Conservation (phyloP, 1,284 basidiomycete species). For the Rhodotorula sp. region DNA sequence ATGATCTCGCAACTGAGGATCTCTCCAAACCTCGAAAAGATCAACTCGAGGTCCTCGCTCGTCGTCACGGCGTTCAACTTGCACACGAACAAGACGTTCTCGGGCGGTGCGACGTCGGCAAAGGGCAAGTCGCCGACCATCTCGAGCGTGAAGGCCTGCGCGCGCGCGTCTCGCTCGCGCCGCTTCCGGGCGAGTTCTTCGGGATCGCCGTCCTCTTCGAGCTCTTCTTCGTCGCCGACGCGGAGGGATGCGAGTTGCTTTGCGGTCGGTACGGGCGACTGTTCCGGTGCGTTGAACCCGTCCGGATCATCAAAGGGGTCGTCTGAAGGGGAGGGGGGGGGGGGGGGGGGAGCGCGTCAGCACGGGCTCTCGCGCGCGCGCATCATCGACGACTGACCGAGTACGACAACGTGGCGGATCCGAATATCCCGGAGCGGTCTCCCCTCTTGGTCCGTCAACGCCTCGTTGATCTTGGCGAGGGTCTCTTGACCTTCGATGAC, state of each 20-base stretch:
- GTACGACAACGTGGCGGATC: slow-evolving; percentile 85
- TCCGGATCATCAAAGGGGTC: slow-evolving; percentile 90
- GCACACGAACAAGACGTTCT: slow-evolving; percentile 98
- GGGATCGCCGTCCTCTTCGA: slow-evolving; percentile 53
- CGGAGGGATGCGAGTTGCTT: slow-evolving; percentile 54
- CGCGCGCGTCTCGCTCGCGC: slow-evolving; percentile 79
- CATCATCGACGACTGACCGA: slow-evolving; percentile 66
- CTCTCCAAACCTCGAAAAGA: slow-evolving; percentile 90
- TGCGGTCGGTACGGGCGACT: slow-evolving; percentile 62
- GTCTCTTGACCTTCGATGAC: slow-evolving; percentile 93
- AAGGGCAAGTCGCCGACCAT: slow-evolving; percentile 99
- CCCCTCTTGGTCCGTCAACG: slow-evolving; percentile 81
- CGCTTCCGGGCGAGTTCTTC: slow-evolving; percentile 76
- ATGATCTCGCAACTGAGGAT: slow-evolving; percentile 98
- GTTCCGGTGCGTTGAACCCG: slow-evolving; percentile 67
- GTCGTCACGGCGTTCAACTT: slow-evolving; percentile 94
- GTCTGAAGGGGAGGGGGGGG: slow-evolving; percentile 56
- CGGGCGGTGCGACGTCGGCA: slow-evolving; percentile 93
- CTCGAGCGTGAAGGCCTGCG: slow-evolving; percentile 92
- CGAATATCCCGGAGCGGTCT: slow-evolving; percentile 89
- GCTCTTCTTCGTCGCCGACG: slow-evolving; percentile 83
- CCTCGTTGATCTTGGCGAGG: slow-evolving; percentile 87
- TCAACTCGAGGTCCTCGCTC: slow-evolving; percentile 94
- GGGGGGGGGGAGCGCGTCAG: background rate
- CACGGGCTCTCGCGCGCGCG: too few species aligned